phyloP scores from a whole-genome alignment of 225 moss, liverwort and hornwort species.

The Bryoerythrophyllum caledonicum region DNA sequence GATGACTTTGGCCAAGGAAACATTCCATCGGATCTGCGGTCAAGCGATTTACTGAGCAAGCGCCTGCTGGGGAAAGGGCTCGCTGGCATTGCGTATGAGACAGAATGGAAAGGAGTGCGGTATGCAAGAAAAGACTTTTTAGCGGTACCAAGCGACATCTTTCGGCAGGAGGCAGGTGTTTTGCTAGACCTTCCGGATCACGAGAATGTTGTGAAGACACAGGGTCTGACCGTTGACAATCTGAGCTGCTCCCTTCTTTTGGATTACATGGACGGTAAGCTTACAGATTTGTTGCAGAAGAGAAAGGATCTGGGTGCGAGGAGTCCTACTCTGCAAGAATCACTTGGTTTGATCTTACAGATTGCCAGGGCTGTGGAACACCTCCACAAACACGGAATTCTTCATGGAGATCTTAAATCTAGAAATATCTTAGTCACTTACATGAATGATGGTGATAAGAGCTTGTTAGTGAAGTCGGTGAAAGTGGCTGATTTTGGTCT shows the following conservation, averaged over 20 bases:
- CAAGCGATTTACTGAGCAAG: slow-evolving; percentile 3
- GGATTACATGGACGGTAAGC: background rate
- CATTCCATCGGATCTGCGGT: background rate
- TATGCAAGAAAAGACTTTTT: slow-evolving; percentile 15
- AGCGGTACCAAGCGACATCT: background rate
- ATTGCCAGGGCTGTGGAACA: slow-evolving; percentile 28
- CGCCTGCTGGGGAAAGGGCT: slow-evolving; percentile 8
- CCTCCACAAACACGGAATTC: background rate
- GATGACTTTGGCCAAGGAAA: background rate
- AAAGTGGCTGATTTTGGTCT: slow-evolving; percentile 44
- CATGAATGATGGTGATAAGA: background rate
- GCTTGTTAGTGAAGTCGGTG: background rate
- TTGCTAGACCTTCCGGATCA: background rate
- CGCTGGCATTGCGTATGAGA: background rate
- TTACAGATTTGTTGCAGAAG: background rate
- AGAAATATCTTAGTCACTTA: slow-evolving; percentile 22
- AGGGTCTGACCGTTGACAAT: background rate
- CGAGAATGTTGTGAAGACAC: background rate
- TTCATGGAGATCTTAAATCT: slow-evolving; percentile 28
- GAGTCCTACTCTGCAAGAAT: background rate
- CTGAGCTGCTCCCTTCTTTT: slow-evolving; percentile 9
- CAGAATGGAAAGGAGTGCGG: background rate
- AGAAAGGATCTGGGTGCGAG: no score
- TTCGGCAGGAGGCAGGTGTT: background rate
- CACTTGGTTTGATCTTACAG: slow-evolving; percentile 12